Conservation (phyloP, 2,329 filamentous ascomycete genomes). For the Pleurostoma richardsiae region DNA sequence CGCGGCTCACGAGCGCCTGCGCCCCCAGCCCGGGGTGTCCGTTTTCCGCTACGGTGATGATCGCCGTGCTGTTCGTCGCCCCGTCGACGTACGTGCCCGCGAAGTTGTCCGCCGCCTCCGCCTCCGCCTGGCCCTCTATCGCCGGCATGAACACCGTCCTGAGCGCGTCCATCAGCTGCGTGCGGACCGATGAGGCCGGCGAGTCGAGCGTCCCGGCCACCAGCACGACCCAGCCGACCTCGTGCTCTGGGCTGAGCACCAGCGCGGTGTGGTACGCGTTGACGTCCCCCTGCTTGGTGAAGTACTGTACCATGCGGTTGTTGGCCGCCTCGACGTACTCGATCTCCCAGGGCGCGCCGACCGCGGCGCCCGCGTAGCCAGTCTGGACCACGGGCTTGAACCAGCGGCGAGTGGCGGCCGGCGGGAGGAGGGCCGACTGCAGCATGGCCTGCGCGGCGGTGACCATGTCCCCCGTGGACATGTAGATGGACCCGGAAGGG, state of each 20-base stretch:
- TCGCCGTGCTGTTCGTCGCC: not conserved
- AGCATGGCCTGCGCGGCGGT: constrained; percentile 35
- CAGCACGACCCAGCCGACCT: constrained; percentile 10
- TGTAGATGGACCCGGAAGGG: constrained; percentile 31
- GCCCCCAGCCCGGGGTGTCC: not conserved
- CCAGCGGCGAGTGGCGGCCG: constrained; percentile 34
- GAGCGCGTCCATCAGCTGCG: not conserved
- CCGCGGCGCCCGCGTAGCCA: constrained; percentile 25
- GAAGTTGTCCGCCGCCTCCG: not conserved
- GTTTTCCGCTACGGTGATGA: not conserved
- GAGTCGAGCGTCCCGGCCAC: constrained; percentile 5
- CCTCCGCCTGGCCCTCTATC: not conserved
- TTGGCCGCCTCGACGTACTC: not conserved
- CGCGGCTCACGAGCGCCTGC: not conserved
- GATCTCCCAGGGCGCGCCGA: constrained; percentile 45
- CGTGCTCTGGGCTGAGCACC: constrained; percentile 11
- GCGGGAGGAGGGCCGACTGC: constrained; percentile 31
- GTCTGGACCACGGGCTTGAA: constrained; percentile 35
- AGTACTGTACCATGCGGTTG: constrained; percentile 3
- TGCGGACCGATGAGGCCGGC: not conserved
- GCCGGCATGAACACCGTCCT: not conserved
- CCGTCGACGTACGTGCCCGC: not conserved
- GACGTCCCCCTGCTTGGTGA: constrained; percentile 14
- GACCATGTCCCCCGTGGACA: constrained; percentile 33
- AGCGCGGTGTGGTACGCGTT: constrained; percentile 9